A percentile compares a stretch with the other conserved stretches of the same genome.
phyloP scores from a whole-genome alignment of 805 yeast genomes.

The Nakazawaea ernobii region DNA sequence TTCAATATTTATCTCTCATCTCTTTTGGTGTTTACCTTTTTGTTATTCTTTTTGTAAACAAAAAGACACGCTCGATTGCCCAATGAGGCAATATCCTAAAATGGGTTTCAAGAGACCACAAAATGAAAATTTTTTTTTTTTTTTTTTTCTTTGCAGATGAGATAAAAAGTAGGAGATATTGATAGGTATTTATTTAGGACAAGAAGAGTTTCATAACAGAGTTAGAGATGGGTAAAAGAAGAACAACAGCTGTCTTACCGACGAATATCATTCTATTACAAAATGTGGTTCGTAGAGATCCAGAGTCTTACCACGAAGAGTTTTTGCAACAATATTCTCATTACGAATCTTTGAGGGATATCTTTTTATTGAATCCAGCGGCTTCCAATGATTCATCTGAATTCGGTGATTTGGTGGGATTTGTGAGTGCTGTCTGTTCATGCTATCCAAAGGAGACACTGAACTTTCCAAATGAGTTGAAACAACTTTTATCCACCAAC shows the following conservation, averaged over 20 bases:
- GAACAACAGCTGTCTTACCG: constrained; percentile 91
- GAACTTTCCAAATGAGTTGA: constrained; percentile 76
- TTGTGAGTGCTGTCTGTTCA: constrained; percentile 84
- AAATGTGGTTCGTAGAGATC: constrained; percentile 90
- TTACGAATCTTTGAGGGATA: constrained; percentile 85
- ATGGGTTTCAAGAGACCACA: not conserved
- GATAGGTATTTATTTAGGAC: too few species aligned
- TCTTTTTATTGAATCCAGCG: constrained; percentile 67
- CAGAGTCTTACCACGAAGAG: constrained; percentile 90
- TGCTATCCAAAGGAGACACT: constrained; percentile 89
- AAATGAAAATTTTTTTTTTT: not conserved
- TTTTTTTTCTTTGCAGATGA: constrained; percentile 6
- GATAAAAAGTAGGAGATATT: not conserved
- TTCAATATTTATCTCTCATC: too few species aligned
- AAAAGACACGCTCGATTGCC: not conserved
- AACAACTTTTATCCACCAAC: constrained; percentile 59
- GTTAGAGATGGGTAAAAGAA: constrained; percentile 68
- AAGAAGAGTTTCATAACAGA: not conserved
- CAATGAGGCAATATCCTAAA: not conserved
- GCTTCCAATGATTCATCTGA: constrained; percentile 45
- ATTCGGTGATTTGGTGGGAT: constrained; percentile 81
- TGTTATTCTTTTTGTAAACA: not conserved
- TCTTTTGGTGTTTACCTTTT: not conserved
- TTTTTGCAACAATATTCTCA: constrained; percentile 89
- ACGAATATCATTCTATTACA: constrained; percentile 88